Evolutionary conservation across 2,329 filamentous ascomycete genomes (phyloP).

Genomic region (Fusarium annulatum): DNA sequence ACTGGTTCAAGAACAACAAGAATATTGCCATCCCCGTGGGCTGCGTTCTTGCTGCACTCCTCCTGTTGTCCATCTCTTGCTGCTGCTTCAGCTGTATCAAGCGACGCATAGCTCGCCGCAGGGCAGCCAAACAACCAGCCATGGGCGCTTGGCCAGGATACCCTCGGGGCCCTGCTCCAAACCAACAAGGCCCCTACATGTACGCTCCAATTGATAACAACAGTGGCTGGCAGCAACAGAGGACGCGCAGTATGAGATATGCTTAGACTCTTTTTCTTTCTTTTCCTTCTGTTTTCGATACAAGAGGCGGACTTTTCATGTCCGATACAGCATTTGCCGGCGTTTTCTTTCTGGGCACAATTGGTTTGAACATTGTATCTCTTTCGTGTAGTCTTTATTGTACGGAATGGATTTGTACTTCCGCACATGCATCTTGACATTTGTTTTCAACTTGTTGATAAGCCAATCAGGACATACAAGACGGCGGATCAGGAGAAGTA

Average conservation of each 20-base stretch:
- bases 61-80: slow-evolving; percentile 74
- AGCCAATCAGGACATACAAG: slow-evolving; percentile 16
- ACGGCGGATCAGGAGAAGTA: background rate
- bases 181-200: slow-evolving; percentile 34
- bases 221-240: slow-evolving; percentile 30
- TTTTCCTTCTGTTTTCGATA: background rate
- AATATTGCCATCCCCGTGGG: slow-evolving; percentile 84
- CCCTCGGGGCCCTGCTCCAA: slow-evolving; percentile 22
- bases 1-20: slow-evolving; percentile 83
- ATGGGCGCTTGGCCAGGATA: slow-evolving; percentile 44
- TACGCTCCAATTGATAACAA: slow-evolving; percentile 38
- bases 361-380: slow-evolving; percentile 4
- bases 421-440: slow-evolving; percentile 1
- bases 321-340: slow-evolving; percentile 35
- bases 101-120: slow-evolving; percentile 40
- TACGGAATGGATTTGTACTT: background rate
- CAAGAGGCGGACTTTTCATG: background rate
- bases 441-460: slow-evolving; percentile 2
- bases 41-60: slow-evolving; percentile 75
- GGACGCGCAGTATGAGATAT: slow-evolving; percentile 47
- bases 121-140: slow-evolving; percentile 41
- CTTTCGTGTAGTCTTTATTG: background rate
- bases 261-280: slow-evolving; percentile 35
- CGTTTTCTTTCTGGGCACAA: slow-evolving; percentile 31
- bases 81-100: slow-evolving; percentile 68